Conservation (phyloP, 2,329 filamentous ascomycete species). For the Colletotrichum destructivum region DNA sequence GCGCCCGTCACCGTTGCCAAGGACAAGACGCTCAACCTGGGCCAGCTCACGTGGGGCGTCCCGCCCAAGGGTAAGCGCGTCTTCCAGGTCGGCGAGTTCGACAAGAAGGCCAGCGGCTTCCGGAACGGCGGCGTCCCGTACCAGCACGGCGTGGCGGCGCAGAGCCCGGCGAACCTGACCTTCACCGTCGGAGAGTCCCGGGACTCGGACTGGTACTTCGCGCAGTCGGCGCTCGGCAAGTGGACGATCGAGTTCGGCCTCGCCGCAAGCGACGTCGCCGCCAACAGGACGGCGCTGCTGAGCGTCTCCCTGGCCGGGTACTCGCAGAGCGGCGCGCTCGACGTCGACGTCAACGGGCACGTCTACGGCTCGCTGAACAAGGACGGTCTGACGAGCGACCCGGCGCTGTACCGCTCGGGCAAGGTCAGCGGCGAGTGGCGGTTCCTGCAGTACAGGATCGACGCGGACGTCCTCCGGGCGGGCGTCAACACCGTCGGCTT, state of each 20-base stretch:
- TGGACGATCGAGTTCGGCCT: constrained; percentile 48
- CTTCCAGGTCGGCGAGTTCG: constrained; percentile 62
- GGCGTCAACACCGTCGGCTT: constrained; percentile 36
- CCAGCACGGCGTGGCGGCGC: constrained; percentile 57
- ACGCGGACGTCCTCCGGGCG: constrained; percentile 20
- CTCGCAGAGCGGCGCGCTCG: constrained; percentile 44
- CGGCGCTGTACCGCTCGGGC: constrained; percentile 37
- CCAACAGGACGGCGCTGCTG: constrained; percentile 49
- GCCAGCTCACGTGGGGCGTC: constrained; percentile 27
- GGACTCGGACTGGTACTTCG: constrained; percentile 61
- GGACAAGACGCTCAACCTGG: constrained; percentile 42
- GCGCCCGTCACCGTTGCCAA: constrained; percentile 53
- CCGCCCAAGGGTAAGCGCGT: constrained; percentile 47
- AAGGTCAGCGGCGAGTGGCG: constrained; percentile 40
- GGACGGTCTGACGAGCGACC: constrained; percentile 34
- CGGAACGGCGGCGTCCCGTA: constrained; percentile 55
- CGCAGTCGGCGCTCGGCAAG: constrained; percentile 52
- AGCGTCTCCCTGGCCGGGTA: constrained; percentile 58
- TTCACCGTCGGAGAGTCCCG: constrained; percentile 55
- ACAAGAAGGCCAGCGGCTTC: constrained; percentile 60
- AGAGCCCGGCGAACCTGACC: constrained; percentile 59
- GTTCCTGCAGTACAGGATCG: constrained; percentile 36
- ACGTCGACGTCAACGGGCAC: constrained; percentile 35
- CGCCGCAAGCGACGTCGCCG: constrained; percentile 5
- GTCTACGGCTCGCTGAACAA: constrained; percentile 35